These are phyloP conservation scores for Inga laurina DNA, from an alignment of 306 rosid genomes.

Conservation along the genomic window DNA sequence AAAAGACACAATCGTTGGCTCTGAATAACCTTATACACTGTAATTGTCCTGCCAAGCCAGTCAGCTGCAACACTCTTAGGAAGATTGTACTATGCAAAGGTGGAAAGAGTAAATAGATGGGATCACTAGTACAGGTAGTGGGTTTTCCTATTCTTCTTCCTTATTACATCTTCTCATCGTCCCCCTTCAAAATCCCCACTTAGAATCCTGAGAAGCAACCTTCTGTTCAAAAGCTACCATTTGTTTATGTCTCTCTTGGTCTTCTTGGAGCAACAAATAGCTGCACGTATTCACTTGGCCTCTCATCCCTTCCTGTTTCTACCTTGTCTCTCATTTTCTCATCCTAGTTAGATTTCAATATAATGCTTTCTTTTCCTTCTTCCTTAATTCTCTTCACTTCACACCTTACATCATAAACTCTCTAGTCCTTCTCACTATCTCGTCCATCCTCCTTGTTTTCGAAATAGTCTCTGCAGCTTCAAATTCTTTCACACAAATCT, in stretches of 20 bases:
- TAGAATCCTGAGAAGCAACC: conserved; percentile 4
- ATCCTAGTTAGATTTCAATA: conserved; percentile 49
- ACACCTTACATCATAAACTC: conserved; percentile 45
- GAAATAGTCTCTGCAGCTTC: conserved; percentile 22
- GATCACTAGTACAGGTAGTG: conserved; percentile 34
- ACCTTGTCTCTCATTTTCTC: conserved; percentile 47
- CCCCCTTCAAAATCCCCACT: neutral
- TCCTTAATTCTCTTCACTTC: conserved; percentile 46
- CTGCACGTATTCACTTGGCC: conserved; percentile 43
- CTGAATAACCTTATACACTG: neutral
- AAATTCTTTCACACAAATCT: neutral
- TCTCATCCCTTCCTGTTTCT: conserved; percentile 49
- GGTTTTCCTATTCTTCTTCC: conserved; percentile 54
- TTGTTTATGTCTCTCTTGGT: conserved; percentile 22
- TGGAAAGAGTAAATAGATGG: conserved; percentile 54
- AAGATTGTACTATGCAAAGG: conserved; percentile 49
- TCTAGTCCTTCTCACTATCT: conserved; percentile 44
- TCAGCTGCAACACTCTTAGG: conserved; percentile 46
- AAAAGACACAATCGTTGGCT: neutral
- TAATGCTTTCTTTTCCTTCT: conserved; percentile 50
- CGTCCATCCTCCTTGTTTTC: conserved; percentile 48
- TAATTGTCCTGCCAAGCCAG: conserved; percentile 29
- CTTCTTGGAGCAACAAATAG: conserved; percentile 22
- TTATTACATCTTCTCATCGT: conserved; percentile 25
- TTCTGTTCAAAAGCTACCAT: conserved; percentile 6